A percentile compares a stretch with the other conserved stretches of the same genome.
These are phyloP conservation scores for Zygosaccharomyces lentus DNA, from an alignment of 805 yeast species.

Conservation along the genomic window DNA sequence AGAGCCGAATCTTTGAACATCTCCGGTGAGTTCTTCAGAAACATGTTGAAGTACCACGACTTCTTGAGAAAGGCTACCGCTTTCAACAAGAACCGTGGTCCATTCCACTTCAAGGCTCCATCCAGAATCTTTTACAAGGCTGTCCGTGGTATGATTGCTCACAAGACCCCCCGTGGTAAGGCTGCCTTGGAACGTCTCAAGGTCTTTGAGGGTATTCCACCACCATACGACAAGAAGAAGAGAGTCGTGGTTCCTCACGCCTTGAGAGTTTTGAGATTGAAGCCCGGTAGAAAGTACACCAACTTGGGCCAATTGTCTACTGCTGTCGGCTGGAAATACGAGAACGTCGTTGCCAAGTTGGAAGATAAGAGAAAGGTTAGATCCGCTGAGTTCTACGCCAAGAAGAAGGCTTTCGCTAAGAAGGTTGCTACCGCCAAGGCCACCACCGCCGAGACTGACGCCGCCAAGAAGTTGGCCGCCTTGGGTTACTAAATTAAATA, in stretches of 20 bases:
- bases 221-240: conserved; percentile 99
- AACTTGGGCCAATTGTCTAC: conserved; percentile 94
- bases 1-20: conserved; percentile 98
- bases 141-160: conserved; percentile 98
- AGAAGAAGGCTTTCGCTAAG: conserved; percentile 94
- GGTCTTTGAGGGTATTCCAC: conserved; percentile 99
- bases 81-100: conserved; percentile 98
- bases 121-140: conserved; percentile 99
- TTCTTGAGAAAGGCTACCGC: conserved; percentile 99
- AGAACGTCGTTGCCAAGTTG: conserved; percentile 92
- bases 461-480: conserved; percentile 88
- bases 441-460: conserved; percentile 85
- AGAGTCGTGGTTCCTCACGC: conserved; percentile 99
- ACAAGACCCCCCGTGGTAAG: conserved; percentile 99
- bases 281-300: conserved; percentile 99
- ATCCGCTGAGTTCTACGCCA: conserved; percentile 98
- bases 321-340: conserved; percentile 99
- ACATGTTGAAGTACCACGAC: conserved; percentile 99
- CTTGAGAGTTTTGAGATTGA: conserved; percentile 96
- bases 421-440: conserved; percentile 84
- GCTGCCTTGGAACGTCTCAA: conserved; percentile 99
- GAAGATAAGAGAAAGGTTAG: conserved; percentile 99
- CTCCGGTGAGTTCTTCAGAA: conserved; percentile 99
- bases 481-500: conserved; percentile 81
- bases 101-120: conserved; percentile 99